phyloP scores from a whole-genome alignment of 169 alveolate genomes.

The Plasmodium sp. region DNA sequence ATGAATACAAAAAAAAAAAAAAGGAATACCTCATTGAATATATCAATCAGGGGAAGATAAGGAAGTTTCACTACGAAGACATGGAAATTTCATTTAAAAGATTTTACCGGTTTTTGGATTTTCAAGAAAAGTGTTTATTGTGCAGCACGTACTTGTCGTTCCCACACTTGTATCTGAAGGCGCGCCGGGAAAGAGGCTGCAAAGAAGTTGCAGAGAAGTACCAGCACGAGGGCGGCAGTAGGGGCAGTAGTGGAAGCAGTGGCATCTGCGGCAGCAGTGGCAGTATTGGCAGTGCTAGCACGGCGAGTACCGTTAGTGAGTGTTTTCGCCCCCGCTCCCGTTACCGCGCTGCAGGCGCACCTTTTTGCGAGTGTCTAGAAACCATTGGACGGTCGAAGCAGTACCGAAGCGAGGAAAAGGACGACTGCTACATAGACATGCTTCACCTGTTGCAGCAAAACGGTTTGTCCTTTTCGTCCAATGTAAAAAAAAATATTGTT shows the following conservation, averaged over 20 bases:
- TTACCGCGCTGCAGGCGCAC: neutral
- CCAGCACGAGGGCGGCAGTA: neutral
- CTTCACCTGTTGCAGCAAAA: slow-evolving; percentile 32
- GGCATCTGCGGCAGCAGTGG: neutral
- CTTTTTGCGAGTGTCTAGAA: slow-evolving; percentile 64
- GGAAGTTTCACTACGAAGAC: slow-evolving; percentile 59
- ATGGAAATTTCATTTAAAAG: slow-evolving; percentile 40
- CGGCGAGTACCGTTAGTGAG: neutral
- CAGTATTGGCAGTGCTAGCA: neutral
- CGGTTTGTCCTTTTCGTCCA: slow-evolving; percentile 15
- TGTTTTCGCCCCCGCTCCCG: neutral
- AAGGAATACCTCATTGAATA: slow-evolving; percentile 68
- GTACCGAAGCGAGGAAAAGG: slow-evolving; percentile 35
- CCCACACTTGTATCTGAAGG: slow-evolving; percentile 25
- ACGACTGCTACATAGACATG: slow-evolving; percentile 45
- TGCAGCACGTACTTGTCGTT: slow-evolving; percentile 48
- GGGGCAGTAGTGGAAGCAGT: too few relatives aligned
- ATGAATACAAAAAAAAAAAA: slow-evolving; percentile 61
- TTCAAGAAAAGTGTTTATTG: slow-evolving; percentile 54
- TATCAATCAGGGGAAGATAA: slow-evolving; percentile 36
- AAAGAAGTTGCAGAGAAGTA: neutral
- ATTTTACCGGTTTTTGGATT: slow-evolving; percentile 33
- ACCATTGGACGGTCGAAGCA: slow-evolving; percentile 44
- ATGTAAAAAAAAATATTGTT: slow-evolving; percentile 50
- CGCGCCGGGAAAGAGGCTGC: neutral